Base-by-base conservation (phyloP, 176 grass and related monocot genomes). In the Cenchrus americanus region DNA sequence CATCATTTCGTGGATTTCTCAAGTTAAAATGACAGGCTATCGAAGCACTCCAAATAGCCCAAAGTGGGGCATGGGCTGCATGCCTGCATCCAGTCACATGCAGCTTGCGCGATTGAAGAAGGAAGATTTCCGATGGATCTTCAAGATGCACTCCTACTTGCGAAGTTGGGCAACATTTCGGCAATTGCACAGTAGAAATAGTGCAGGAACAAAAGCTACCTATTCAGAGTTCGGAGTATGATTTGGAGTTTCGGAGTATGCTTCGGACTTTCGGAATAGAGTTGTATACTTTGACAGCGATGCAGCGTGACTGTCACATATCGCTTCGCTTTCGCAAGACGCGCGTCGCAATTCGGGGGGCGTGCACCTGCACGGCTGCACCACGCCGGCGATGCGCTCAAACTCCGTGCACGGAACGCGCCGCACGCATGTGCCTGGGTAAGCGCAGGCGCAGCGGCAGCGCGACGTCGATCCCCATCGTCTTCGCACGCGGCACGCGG, bases 361-460 rank as follows among this genome's bases (percentile, higher is more conserved):
- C 62, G 51, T 9, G 68, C 37, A 53, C 49, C 49, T 59, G 23
- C 54, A 23, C 19, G 17, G 27, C 66, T 15, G 69, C 46, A 70
- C 27, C 27, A 30, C 27, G 27, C 7, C 75, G 24, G 23, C 61
- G 49, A 49, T 32, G 61, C 23, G 21, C 37, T 2, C n/a, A 24
- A 73, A 26, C 70, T 73, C 65, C 81, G 75, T 88, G 22, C 87
- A 88, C 60, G 68, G 69, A 50, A 84, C 75, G 81, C 68, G 55
- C 21, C 42, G 26, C 43, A 14, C 24, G 76, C 76, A 77, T 62
- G 69, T 54, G 69, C 59, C 34, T 37, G 34, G 34, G 34, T 37
- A 37, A 37, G 34, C 34, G 34, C 34, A 37, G 34, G 34, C 2
- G 2, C 34, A 37, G 34, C 4, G 34, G 34, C 34, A 37, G 34